Evolutionary conservation across 768 basidiomycete species (phyloP).

Genomic region (Dendrothele bispora): DNA sequence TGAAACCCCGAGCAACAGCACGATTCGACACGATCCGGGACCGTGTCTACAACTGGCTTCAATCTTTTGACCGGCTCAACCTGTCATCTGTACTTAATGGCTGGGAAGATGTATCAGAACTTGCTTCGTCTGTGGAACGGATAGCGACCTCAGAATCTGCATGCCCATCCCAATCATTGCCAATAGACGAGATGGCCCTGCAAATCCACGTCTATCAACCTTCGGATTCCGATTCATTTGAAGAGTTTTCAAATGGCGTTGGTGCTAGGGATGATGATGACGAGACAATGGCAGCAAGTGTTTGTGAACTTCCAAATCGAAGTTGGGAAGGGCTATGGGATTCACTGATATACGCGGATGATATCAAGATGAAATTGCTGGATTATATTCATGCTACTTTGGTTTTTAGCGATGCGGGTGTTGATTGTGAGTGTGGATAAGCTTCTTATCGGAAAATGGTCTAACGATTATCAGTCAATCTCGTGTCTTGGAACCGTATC

Average conservation of each 20-base stretch:
- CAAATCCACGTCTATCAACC: conserved; percentile 91
- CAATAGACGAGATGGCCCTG: conserved; percentile 58
- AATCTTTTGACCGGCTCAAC: conserved; percentile 63
- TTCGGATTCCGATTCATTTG: conserved; percentile 60
- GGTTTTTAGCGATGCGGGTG: conserved; percentile 84
- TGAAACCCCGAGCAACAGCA: conserved; percentile 64
- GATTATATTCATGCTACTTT: conserved; percentile 96
- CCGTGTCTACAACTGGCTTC: conserved; percentile 55
- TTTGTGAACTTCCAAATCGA: conserved; percentile 83
- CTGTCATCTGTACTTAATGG: conserved; percentile 73
- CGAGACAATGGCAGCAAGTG: conserved; percentile 83
- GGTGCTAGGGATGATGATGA: conserved; percentile 61
- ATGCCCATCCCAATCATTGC: conserved; percentile 52
- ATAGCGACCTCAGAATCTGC: conserved; percentile 73
- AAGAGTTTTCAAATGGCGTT: conserved; percentile 68
- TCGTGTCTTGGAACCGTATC: conserved; percentile 95
- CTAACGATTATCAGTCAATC: conserved; percentile 56
- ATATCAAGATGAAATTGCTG: conserved; percentile 85
- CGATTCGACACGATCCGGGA: conserved; percentile 75
- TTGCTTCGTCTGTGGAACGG: conserved; percentile 73
- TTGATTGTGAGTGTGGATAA: conserved; percentile 62
- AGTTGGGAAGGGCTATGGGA: conserved; percentile 93
- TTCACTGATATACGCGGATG: conserved; percentile 78
- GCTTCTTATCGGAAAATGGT: conserved; percentile 2
- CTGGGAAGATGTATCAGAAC: conserved; percentile 75